Percentiles rank a stretch among this genome's conserved stretches.
These are phyloP conservation scores for Scutellaria barbata DNA, from an alignment of 257 asterid species.

Conservation along the genomic window DNA sequence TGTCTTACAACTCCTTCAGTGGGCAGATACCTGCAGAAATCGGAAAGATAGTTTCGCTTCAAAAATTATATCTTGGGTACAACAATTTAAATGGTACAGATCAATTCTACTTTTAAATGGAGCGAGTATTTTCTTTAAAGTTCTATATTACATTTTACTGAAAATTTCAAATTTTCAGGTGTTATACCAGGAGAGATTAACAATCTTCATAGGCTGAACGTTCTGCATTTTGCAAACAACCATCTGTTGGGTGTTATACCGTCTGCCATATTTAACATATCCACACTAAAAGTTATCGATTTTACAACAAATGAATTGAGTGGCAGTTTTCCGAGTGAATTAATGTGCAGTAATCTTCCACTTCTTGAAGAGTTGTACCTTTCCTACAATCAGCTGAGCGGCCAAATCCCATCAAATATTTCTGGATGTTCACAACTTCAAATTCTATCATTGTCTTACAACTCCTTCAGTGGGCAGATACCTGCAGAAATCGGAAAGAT, in stretches of 20 bases:
- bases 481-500: slow-evolving; percentile 21
- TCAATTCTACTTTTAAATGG: too few species aligned
- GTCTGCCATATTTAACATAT: slow-evolving; percentile 13
- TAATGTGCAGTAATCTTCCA: slow-evolving; percentile 13
- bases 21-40: too few species aligned
- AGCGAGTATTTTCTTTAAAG: too few species aligned
- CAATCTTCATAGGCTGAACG: neutral
- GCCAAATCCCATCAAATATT: slow-evolving; percentile 9
- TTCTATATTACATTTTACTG: too few species aligned
- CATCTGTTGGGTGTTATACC: slow-evolving; percentile 17
- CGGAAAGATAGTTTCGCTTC: too few species aligned
- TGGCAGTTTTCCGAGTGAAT: neutral
- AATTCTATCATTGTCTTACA: neutral
- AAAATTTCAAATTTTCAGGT: too few species aligned
- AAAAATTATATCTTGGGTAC: too few species aligned
- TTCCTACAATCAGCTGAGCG: neutral
- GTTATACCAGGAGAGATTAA: too few species aligned
- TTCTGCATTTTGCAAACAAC: neutral
- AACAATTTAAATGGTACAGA: too few species aligned
- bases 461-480: slow-evolving; percentile 22
- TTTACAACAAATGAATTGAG: slow-evolving; percentile 14
- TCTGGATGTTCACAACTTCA: neutral
- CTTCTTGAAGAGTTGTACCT: neutral
- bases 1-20: too few species aligned
- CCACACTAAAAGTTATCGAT: neutral